Percentiles rank a stretch among this genome's conserved stretches.
These are phyloP conservation scores for Gaillardinia entomophila DNA, from an alignment of 805 yeast genomes.

Conservation along the genomic window DNA sequence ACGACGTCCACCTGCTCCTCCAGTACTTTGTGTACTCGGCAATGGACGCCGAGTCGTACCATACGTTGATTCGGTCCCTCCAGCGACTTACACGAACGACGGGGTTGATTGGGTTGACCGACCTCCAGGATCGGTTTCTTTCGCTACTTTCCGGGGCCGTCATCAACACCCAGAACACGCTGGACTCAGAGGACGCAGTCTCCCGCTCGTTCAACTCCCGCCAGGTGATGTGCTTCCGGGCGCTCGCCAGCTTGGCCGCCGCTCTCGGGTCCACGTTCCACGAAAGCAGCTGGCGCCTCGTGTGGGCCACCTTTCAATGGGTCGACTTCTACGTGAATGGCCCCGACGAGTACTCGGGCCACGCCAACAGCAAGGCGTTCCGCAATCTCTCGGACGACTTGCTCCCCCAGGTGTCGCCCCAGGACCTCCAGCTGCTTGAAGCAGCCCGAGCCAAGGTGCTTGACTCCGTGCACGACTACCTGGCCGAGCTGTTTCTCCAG, in stretches of 20 bases:
- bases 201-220: slow-evolving; percentile 46
- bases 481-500: slow-evolving; percentile 39
- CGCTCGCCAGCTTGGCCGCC: slow-evolving; percentile 67
- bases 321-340: slow-evolving; percentile 67
- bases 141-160: slow-evolving; percentile 29
- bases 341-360: slow-evolving; percentile 27
- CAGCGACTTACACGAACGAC: slow-evolving; percentile 81
- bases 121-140: slow-evolving; percentile 49
- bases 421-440: slow-evolving; percentile 49
- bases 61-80: slow-evolving; percentile 59
- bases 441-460: slow-evolving; percentile 52
- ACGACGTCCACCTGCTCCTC: slow-evolving; percentile 21
- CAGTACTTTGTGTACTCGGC: slow-evolving; percentile 52
- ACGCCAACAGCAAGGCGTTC: slow-evolving; percentile 25
- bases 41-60: slow-evolving; percentile 67
- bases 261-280: slow-evolving; percentile 75
- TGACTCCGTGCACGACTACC: slow-evolving; percentile 56
- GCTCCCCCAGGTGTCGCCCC: slow-evolving; percentile 31
- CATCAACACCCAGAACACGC: slow-evolving; percentile 30
- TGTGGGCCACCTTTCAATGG: slow-evolving; percentile 70
- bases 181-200: not conserved
- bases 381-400: slow-evolving; percentile 12
- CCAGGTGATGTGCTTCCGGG: slow-evolving; percentile 72
- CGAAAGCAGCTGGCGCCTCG: slow-evolving; percentile 59
- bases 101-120: slow-evolving; percentile 59